Evolutionary conservation across 176 grass and related monocot genomes (phyloP).

Genomic region (Cenchrus americanus): DNA sequence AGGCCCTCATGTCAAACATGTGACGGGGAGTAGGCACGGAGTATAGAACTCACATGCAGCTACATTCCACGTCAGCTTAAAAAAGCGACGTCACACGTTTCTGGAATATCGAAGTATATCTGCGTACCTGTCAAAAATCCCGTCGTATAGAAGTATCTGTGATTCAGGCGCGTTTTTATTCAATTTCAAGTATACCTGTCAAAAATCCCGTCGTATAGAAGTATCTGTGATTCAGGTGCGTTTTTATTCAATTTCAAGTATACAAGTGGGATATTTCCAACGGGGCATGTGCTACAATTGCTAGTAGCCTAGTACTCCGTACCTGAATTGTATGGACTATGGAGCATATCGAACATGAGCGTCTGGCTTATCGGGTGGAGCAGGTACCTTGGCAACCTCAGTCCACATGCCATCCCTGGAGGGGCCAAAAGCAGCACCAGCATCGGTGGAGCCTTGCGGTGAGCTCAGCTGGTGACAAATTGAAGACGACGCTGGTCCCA

Average conservation of each 20-base stretch:
- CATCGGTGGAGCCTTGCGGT: not conserved
- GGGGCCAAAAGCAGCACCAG: not conserved
- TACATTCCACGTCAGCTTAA: not conserved
- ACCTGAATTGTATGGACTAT: not conserved
- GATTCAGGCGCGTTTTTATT: not conserved
- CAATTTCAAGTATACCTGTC: not conserved
- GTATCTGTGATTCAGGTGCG: not conserved
- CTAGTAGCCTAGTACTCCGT: not conserved
- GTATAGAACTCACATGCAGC: slow-evolving; percentile 1
- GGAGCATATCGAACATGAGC: not conserved
- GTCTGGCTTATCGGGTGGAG: slow-evolving; percentile 23
- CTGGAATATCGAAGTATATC: not conserved
- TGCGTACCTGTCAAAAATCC: not conserved
- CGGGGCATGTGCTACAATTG: not conserved
- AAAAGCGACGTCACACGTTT: not conserved
- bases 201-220: not conserved
- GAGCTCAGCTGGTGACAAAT: not conserved
- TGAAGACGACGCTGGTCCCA: slow-evolving; percentile 35
- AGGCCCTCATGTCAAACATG: slow-evolving; percentile 40
- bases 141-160: not conserved
- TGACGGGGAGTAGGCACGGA: slow-evolving; percentile 23
- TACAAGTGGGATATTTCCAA: not conserved
- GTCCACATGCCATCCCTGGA: slow-evolving; percentile 32
- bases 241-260: not conserved
- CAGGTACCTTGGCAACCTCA: slow-evolving; percentile 15